Conservation (phyloP, 2,329 filamentous ascomycete genomes). For the Aspergillus jensenii region DNA sequence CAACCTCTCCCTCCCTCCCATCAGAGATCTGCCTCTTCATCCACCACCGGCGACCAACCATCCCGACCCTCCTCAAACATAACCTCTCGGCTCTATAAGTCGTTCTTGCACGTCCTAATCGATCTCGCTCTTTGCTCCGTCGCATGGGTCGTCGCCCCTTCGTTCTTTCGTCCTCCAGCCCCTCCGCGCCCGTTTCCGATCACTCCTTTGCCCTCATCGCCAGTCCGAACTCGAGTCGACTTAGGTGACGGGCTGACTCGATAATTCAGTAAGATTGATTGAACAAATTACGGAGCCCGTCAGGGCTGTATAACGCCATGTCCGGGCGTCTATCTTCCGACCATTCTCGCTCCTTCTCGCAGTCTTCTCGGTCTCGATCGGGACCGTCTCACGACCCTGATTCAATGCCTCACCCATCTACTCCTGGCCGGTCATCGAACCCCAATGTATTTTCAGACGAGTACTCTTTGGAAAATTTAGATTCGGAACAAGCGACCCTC, state of each 20-base stretch:
- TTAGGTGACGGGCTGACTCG: slow-evolving; percentile 23
- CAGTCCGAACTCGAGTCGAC: slow-evolving; percentile 15
- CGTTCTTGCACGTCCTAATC: not conserved
- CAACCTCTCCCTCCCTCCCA: slow-evolving; percentile 14
- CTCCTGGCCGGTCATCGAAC: slow-evolving; percentile 34
- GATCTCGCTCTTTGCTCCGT: not conserved
- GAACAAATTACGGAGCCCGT: slow-evolving; percentile 34
- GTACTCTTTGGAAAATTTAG: slow-evolving; percentile 45
- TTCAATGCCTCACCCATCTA: slow-evolving; percentile 29
- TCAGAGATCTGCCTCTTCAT: slow-evolving; percentile 13
- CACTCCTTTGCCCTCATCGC: slow-evolving; percentile 12
- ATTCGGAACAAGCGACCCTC: slow-evolving; percentile 33
- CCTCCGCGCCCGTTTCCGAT: slow-evolving; percentile 8
- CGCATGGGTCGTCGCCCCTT: not conserved
- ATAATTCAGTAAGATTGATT: slow-evolving; percentile 28
- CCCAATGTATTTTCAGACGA: slow-evolving; percentile 52
- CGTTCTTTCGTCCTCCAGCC: slow-evolving; percentile 11
- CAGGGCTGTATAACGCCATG: slow-evolving; percentile 42
- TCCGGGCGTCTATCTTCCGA: slow-evolving; percentile 39
- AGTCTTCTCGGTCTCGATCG: slow-evolving; percentile 27
- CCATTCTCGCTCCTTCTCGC: slow-evolving; percentile 35
- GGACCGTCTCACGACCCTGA: slow-evolving; percentile 26
- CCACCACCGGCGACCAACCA: slow-evolving; percentile 11
- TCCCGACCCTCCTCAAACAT: slow-evolving; percentile 1
- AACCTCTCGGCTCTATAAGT: not conserved